Conservation (phyloP, 106 monocot species). For the Hemerocallis citrina region DNA sequence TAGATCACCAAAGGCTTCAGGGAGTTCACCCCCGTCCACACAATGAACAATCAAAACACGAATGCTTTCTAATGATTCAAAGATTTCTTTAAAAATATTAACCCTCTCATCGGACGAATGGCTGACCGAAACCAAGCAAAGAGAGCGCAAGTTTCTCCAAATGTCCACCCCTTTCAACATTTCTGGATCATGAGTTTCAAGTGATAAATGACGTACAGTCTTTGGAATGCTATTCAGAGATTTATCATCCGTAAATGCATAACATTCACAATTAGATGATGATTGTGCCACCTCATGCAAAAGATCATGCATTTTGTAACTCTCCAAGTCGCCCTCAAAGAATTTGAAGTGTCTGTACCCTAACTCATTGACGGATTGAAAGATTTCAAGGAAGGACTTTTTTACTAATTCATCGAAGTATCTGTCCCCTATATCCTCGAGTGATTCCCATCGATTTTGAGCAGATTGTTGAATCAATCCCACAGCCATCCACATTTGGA, state of each 20-base stretch:
- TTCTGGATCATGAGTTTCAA: not conserved
- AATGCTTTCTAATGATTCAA: not conserved
- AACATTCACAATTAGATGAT: conserved; percentile 17
- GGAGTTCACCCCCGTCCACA: not conserved
- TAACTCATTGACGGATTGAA: too few species aligned
- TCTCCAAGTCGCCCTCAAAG: too few species aligned
- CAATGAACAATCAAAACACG: not conserved
- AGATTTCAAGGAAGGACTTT: conserved; percentile 17
- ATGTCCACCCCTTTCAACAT: not conserved
- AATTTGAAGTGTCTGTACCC: too few species aligned
- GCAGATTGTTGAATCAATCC: conserved; percentile 9
- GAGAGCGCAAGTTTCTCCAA: conserved; percentile 9
- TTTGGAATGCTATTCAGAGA: not conserved
- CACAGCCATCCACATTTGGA: conserved; percentile 21
- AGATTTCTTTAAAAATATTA: not conserved
- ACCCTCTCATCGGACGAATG: not conserved
- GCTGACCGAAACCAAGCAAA: not conserved
- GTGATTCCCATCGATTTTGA: not conserved
- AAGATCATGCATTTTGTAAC: conserved; percentile 19
- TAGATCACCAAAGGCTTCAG: not conserved
- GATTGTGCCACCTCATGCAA: conserved; percentile 11
- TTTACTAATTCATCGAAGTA: conserved; percentile 15
- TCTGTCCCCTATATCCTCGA: conserved; percentile 11
- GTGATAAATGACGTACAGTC: conserved; percentile 13
- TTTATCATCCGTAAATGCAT: not conserved